Evolutionary conservation across 441 rosid species (phyloP), one percentile per base, ranked within the genome.

Genomic region (Rhodomyrtus psidioides): DNA sequence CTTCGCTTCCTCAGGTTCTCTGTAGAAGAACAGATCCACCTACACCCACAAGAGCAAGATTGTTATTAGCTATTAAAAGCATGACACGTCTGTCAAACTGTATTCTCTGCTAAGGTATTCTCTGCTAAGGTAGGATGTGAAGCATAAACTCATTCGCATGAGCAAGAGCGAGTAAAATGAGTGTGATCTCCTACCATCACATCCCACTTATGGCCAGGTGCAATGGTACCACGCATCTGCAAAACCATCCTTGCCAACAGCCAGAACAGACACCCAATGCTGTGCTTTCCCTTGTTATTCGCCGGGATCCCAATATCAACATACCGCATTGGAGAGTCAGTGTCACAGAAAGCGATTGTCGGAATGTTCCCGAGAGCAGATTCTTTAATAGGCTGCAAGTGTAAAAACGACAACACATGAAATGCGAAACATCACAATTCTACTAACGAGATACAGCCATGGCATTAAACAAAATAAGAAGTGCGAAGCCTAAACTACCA

Each of bases 341-440:
- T 97, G 87, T 97, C 98, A 70, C 98, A 95, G 87, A 94, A 95
- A 49, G 98, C 98, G 83, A 97, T 96, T 75, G 98, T 96, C 1
- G 98, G 98, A 59, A 97, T 97, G 91, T 96, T 95, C 56, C 98
- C 98, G 74, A 97, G 93, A n/a, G 99, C 96, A 57, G 97, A 95
- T 93, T 97, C 99, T 91, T 95, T 97, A 85, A 97, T 97, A 2
- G 99, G 99, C 98, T 96, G 92, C 91, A 91, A 82, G 70, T 39
- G 49, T 6, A 24, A 70, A 12, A 70, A 21, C 5, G n/a, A 39
- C 49, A 39, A 39, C 21, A 5, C 3, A 21, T 21, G 49, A 70
- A 62, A 39, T 39, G 16, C 10, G 49, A 39, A 46, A 53, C 82
- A 27, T 54, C 15, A 56, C 2, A 42, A 7, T 76, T 16, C n/a